A percentile compares a stretch with the other conserved stretches of the same genome.
Evolutionary conservation across 768 basidiomycete genomes (phyloP).

Genomic region (Psilocybe subaeruginosa): DNA sequence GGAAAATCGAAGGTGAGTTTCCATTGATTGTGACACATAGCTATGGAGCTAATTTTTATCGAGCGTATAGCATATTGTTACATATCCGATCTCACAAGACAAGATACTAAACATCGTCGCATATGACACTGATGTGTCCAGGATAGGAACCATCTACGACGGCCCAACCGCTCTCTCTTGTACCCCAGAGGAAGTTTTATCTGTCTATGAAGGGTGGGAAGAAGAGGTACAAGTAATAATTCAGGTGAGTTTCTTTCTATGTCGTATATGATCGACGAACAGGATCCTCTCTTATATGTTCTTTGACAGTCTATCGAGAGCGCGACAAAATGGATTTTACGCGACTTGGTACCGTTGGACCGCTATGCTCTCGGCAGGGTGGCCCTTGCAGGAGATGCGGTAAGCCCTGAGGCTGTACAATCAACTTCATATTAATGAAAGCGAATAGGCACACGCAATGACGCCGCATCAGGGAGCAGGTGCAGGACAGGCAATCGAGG

Average conservation of each 20-base stretch:
- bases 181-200: constrained; percentile 38
- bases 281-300: not conserved
- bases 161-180: constrained; percentile 20
- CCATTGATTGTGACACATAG: constrained; percentile 41
- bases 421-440: not conserved
- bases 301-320: constrained; percentile 32
- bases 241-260: constrained; percentile 31
- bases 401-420: constrained; percentile 18
- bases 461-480: constrained; percentile 33
- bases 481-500: constrained; percentile 36
- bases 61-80: constrained; percentile 44
- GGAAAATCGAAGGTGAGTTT: constrained; percentile 45
- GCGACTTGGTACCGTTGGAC: constrained; percentile 40
- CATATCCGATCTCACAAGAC: constrained; percentile 54
- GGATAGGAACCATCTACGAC: constrained; percentile 36
- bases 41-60: not conserved
- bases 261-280: not conserved
- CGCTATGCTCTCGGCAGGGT: constrained; percentile 41
- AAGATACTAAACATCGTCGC: constrained; percentile 53
- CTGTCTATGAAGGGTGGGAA: constrained; percentile 46
- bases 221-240: constrained; percentile 46
- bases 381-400: constrained; percentile 53
- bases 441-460: constrained; percentile 34
- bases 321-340: constrained; percentile 47
- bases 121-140: constrained; percentile 28